phyloP scores from a whole-genome alignment of 1,139 yeast genomes.

The Taphrina communis region DNA sequence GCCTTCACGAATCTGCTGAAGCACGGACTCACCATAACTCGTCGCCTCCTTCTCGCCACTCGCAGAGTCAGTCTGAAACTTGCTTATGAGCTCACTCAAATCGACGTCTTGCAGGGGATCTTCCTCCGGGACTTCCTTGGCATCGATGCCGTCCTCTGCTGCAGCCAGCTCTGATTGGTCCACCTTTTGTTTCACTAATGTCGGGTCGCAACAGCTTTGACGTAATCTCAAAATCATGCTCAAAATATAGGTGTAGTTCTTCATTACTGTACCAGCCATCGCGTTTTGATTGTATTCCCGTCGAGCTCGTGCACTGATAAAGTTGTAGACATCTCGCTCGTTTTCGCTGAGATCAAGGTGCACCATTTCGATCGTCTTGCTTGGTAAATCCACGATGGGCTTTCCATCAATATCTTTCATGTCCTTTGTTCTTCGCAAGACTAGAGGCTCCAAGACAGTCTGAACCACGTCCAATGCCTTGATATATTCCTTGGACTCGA shows the following conservation, averaged over 20 bases:
- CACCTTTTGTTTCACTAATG: slow-evolving; percentile 50
- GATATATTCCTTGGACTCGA: slow-evolving; percentile 71
- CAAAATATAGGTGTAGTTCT: slow-evolving; percentile 76
- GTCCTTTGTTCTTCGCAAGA: slow-evolving; percentile 82
- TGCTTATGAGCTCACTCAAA: slow-evolving; percentile 47
- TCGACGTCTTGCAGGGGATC: slow-evolving; percentile 46
- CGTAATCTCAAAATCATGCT: slow-evolving; percentile 82
- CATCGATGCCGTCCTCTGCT: slow-evolving; percentile 36
- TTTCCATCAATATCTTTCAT: slow-evolving; percentile 79
- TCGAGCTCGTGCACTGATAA: slow-evolving; percentile 73
- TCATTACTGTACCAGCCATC: slow-evolving; percentile 70
- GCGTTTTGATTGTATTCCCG: slow-evolving; percentile 68
- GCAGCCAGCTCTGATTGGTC: slow-evolving; percentile 41
- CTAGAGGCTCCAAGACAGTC: slow-evolving; percentile 80
- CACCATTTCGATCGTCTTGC: slow-evolving; percentile 73
- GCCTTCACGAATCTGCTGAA: slow-evolving; percentile 51
- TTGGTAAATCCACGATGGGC: slow-evolving; percentile 76
- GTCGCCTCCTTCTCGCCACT: slow-evolving; percentile 47
- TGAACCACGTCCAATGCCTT: slow-evolving; percentile 83
- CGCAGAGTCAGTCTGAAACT: slow-evolving; percentile 44
- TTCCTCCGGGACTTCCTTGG: slow-evolving; percentile 33
- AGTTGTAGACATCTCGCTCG: slow-evolving; percentile 71
- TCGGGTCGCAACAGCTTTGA: slow-evolving; percentile 86
- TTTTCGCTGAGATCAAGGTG: slow-evolving; percentile 67
- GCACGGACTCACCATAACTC: slow-evolving; percentile 54